phyloP scores from a whole-genome alignment of 139 green algal species.

The Coelastrella sp. region DNA sequence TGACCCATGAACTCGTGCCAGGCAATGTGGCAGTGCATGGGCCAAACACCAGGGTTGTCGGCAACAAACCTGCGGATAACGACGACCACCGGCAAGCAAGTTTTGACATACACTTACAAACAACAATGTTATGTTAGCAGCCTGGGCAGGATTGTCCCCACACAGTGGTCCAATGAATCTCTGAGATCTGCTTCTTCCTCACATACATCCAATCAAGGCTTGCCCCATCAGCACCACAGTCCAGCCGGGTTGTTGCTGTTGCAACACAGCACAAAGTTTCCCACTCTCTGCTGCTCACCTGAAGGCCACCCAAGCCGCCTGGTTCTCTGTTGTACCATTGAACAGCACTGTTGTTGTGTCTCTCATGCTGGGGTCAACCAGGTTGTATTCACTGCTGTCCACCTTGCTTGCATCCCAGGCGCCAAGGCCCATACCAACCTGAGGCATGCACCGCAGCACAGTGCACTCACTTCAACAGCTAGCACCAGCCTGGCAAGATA shows the following conservation, averaged over 20 bases:
- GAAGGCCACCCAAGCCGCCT: slow-evolving; percentile 41
- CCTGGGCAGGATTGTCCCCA: too few relatives aligned
- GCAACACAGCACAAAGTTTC: not conserved
- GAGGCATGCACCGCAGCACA: not conserved
- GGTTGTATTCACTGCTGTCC: slow-evolving; percentile 43
- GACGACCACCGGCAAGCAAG: not conserved
- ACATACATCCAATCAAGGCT: too few relatives aligned
- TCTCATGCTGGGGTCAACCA: slow-evolving; percentile 44
- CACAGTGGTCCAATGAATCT: too few relatives aligned
- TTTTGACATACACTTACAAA: too few relatives aligned
- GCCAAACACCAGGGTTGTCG: slow-evolving; percentile 64
- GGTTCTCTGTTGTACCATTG: slow-evolving; percentile 38
- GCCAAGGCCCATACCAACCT: slow-evolving; percentile 50
- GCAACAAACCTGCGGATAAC: slow-evolving; percentile 36
- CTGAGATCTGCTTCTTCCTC: too few relatives aligned
- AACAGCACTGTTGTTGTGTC: slow-evolving; percentile 58
- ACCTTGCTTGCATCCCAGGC: slow-evolving; percentile 20
- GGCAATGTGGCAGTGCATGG: slow-evolving; percentile 72
- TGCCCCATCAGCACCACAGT: not conserved
- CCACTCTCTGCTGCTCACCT: not conserved
- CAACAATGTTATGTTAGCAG: too few relatives aligned
- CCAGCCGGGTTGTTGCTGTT: too few relatives aligned
- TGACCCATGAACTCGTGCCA: slow-evolving; percentile 76
- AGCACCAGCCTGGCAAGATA: too few relatives aligned
- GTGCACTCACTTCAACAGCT: too few relatives aligned